Base-by-base conservation (phyloP, 345 rosid genomes). In the Stellera chamaejasme region DNA sequence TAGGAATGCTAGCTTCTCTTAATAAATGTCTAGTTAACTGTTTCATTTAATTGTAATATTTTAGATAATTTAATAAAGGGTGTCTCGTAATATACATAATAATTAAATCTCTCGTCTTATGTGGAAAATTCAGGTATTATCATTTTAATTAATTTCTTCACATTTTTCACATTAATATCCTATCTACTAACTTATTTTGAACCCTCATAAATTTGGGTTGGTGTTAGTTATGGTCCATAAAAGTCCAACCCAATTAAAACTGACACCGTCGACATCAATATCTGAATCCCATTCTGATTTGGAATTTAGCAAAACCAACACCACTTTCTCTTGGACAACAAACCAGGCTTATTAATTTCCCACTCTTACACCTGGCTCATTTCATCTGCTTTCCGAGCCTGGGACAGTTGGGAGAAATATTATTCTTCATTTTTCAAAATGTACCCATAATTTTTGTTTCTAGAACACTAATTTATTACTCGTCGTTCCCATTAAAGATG, bases 381-480 rank as follows among this genome's bases (percentile, higher is more conserved):
- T 4, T 66, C 80, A 72, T 73, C 70, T 43, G 73, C 54, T 72
- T 49, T 15, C 1, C 13, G 49, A 39, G 63, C 47, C 79, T 14
- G 67, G 54, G 79, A 52, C 75, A 70, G 84, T 74, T 79, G 61
- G 74, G 54, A 53, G 67, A 45, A n/a, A 67, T 82, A 60, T 67
- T 52, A 13, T 47, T 12, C n/a, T 19, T 19, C 11, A 14, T 13
- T 16, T 52, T 16, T 58, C 28, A 16, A 11, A 10, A 5, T 13
- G 13, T 32, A 3, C 9, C 9, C 39, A 32, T 19, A 32, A 2
- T 32, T 8, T 8, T 32, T 32, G 3, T 32, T 8, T 32, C 9
- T 32, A 32, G 23, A 19, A 19, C 23, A 32, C 9, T 32, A 32
- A 32, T 32, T 32, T 32, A 32, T 32, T 32, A 19, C 1, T 19